phyloP scores from a whole-genome alignment of 116 monocot genomes.

The Cymodocea nodosa region DNA sequence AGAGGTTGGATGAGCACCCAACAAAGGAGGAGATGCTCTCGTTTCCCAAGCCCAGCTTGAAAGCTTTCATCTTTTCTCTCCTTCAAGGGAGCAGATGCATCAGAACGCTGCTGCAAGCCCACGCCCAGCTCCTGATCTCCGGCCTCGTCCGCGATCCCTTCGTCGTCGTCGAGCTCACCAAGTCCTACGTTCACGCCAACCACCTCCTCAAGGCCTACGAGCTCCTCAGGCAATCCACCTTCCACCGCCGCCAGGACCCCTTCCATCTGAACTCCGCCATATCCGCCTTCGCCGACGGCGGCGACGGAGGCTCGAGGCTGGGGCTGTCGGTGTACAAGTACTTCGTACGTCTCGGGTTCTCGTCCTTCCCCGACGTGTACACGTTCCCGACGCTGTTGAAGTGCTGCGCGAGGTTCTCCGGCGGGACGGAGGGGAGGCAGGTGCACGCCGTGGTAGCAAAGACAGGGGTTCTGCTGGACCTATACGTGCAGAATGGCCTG shows the following conservation, averaged over 20 bases:
- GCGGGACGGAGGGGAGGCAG: conserved; percentile 35
- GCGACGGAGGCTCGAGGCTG: not conserved
- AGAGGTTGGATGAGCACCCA: not conserved
- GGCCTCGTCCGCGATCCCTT: conserved; percentile 11
- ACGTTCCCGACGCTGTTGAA: conserved; percentile 47
- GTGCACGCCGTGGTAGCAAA: conserved; percentile 26
- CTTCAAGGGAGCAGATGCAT: conserved; percentile 3
- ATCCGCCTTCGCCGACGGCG: conserved; percentile 14
- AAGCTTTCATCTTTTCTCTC: conserved; percentile 9
- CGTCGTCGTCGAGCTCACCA: conserved; percentile 13
- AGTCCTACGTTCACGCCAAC: conserved; percentile 7
- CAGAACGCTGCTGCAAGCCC: conserved; percentile 17
- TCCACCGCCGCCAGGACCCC: conserved; percentile 12
- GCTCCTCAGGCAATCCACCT: conserved; percentile 17
- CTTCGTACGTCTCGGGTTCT: conserved; percentile 13
- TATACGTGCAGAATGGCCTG: conserved; percentile 42
- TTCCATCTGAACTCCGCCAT: conserved; percentile 34
- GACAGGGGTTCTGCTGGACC: conserved; percentile 21
- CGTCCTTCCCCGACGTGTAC: conserved; percentile 28
- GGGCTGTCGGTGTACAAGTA: conserved; percentile 16
- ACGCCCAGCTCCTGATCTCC: conserved; percentile 26
- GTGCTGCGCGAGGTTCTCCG: conserved; percentile 31
- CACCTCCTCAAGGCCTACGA: conserved; percentile 12
- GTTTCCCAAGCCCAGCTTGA: conserved; percentile 3
- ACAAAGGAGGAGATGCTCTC: not conserved